Evolutionary conservation across 805 yeast genomes (phyloP).

Genomic region (Cyberlindnera subsufficiens): DNA sequence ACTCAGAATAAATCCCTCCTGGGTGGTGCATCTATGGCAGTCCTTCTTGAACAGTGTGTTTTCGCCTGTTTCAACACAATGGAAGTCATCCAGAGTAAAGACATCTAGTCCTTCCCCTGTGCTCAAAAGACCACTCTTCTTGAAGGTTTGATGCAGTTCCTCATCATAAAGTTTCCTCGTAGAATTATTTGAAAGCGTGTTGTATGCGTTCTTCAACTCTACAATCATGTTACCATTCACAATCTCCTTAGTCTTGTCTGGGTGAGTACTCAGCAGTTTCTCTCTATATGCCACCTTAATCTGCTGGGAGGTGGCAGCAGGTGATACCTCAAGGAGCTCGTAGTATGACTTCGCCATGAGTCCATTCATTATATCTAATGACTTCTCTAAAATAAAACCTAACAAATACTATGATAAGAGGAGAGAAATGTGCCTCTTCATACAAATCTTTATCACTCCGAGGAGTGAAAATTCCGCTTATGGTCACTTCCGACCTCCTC

Average conservation of each 20-base stretch:
- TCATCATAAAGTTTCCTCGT: slow-evolving; percentile 48
- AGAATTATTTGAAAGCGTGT: slow-evolving; percentile 38
- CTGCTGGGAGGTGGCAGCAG: slow-evolving; percentile 30
- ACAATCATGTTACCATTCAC: slow-evolving; percentile 28
- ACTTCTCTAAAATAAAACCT: too few species aligned
- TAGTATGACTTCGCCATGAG: slow-evolving; percentile 35
- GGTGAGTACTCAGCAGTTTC: slow-evolving; percentile 61
- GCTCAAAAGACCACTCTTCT: slow-evolving; percentile 28
- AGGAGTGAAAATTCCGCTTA: background rate
- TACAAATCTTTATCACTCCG: slow-evolving; percentile 1
- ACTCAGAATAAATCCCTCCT: slow-evolving; percentile 47
- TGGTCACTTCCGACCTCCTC: slow-evolving; percentile 1
- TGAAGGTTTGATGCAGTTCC: slow-evolving; percentile 28
- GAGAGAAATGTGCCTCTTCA: background rate
- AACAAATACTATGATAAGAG: too few species aligned
- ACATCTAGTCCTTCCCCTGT: slow-evolving; percentile 67
- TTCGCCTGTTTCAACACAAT: slow-evolving; percentile 31
- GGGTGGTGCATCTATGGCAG: slow-evolving; percentile 63
- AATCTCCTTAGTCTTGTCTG: slow-evolving; percentile 52
- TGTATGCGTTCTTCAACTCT: slow-evolving; percentile 59
- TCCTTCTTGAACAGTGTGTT: slow-evolving; percentile 39
- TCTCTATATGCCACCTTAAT: slow-evolving; percentile 61
- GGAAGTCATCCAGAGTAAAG: slow-evolving; percentile 59
- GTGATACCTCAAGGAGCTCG: slow-evolving; percentile 48
- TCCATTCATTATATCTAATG: slow-evolving; percentile 6